These are phyloP conservation scores for Staphylotrichum tortipilum DNA, from an alignment of 495 filamentous ascomycete genomes.

Conservation along the genomic window DNA sequence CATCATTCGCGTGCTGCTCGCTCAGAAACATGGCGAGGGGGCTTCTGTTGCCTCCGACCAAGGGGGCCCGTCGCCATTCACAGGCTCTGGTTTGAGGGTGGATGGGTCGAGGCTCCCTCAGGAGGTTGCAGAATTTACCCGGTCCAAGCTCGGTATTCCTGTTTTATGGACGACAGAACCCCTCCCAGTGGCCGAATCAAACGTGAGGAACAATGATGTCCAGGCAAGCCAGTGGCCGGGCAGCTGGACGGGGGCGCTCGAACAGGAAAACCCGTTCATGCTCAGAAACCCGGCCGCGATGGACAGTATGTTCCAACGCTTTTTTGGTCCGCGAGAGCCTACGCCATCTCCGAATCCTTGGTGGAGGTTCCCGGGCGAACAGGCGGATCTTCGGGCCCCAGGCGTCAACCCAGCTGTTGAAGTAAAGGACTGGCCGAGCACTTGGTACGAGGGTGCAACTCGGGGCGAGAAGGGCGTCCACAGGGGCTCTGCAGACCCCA, in stretches of 20 bases:
- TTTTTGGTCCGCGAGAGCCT: no score
- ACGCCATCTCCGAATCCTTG: no score
- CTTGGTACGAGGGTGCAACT: neutral
- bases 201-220: no score
- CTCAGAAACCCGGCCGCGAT: no score
- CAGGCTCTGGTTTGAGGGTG: neutral
- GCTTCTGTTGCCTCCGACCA: neutral
- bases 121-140: neutral
- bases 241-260: no score
- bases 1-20: neutral
- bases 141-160: neutral
- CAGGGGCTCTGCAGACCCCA: no score
- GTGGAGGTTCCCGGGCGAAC: no score
- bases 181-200: neutral
- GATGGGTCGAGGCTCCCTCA: neutral
- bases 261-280: no score
- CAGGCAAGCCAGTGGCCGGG: no score
- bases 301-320: no score
- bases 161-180: neutral
- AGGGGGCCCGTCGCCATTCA: neutral
- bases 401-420: neutral
- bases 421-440: neutral
- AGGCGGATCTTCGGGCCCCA: neutral
- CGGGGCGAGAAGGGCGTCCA: no score
- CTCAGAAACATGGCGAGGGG: neutral